A percentile compares a stretch with the other conserved stretches of the same genome.
These are phyloP conservation scores for Chamaecyparis obtusa DNA, from an alignment of 75 land plant species.

Conservation along the genomic window DNA sequence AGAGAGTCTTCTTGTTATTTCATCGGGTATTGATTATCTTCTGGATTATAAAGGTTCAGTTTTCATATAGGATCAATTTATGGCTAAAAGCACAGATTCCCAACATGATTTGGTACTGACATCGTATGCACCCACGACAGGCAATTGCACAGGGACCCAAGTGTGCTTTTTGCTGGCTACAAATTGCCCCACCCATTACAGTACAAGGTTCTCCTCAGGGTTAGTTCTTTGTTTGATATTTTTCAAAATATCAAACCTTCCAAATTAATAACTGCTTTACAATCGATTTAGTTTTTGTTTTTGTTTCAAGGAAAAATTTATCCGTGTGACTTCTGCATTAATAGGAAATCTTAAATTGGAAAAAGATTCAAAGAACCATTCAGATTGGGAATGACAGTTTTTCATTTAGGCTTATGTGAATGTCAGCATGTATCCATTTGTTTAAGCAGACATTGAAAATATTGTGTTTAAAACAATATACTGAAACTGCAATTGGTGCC, in stretches of 20 bases:
- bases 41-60: background rate
- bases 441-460: background rate
- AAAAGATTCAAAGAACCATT: background rate
- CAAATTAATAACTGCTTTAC: background rate
- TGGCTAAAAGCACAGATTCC: background rate
- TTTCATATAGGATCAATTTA: background rate
- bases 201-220: slow-evolving; percentile 92
- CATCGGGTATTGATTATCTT: background rate
- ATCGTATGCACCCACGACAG: slow-evolving; percentile 33
- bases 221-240: slow-evolving; percentile 20
- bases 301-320: background rate
- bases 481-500: background rate
- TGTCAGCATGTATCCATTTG: background rate
- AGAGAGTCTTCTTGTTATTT: background rate
- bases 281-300: background rate
- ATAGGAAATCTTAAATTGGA: background rate
- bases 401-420: background rate
- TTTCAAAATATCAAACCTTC: background rate
- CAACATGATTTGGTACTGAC: background rate
- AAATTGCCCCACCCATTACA: slow-evolving; percentile 98
- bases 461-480: background rate
- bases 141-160: slow-evolving; percentile 93
- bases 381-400: background rate
- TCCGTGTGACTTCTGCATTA: background rate
- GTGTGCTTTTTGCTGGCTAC: slow-evolving; percentile 95